phyloP scores from a whole-genome alignment of 1,139 yeast species.

The Suhomyces bokatorum region DNA sequence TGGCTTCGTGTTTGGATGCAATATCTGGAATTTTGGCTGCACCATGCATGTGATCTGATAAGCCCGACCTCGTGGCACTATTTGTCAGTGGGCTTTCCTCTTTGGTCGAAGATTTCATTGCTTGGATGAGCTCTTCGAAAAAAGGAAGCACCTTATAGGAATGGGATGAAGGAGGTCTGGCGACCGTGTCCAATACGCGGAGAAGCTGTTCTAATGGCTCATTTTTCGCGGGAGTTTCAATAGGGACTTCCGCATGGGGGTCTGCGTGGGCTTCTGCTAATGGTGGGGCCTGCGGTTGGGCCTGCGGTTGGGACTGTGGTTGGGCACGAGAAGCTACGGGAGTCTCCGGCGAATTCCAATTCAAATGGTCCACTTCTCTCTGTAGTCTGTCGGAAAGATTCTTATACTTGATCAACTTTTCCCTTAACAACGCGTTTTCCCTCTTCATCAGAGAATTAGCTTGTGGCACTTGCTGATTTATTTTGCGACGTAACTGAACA shows the following conservation, averaged over 20 bases:
- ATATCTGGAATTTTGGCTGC: neutral
- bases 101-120: slow-evolving; percentile 5
- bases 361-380: slow-evolving; percentile 10
- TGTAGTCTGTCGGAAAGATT: slow-evolving; percentile 26
- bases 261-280: neutral
- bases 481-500: slow-evolving; percentile 14
- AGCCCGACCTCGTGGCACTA: neutral
- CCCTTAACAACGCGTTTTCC: slow-evolving; percentile 34
- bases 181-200: neutral
- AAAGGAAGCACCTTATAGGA: slow-evolving; percentile 8
- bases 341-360: neutral
- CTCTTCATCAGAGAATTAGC: slow-evolving; percentile 20
- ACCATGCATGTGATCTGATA: neutral
- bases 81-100: neutral
- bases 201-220: neutral
- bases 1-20: neutral
- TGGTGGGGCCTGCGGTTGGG: neutral
- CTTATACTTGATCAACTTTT: slow-evolving; percentile 38
- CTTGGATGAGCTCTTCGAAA: slow-evolving; percentile 12
- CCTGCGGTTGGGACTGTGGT: no score
- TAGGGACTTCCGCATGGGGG: neutral
- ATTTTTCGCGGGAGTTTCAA: neutral
- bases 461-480: slow-evolving; percentile 16
- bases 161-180: neutral
- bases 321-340: no score